A percentile compares a stretch with the other conserved stretches of the same genome.
Conservation (phyloP, 164 flowering plant genomes). For the Aristolochia fimbriata region DNA sequence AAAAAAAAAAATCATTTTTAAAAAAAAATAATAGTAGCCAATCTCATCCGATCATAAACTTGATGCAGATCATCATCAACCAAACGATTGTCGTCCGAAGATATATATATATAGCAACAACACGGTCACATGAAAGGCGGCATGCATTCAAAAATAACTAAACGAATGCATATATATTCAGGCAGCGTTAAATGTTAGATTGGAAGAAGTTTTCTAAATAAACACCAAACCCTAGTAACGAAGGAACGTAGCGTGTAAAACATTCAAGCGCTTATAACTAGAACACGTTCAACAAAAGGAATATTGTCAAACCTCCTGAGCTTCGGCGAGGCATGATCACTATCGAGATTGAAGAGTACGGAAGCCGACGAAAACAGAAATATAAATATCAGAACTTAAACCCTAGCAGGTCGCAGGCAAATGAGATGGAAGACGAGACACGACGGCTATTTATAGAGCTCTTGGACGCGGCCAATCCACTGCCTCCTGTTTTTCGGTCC, state of each 20-base stretch:
- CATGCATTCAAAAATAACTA: no score
- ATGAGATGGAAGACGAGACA: background rate
- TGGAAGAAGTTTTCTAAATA: background rate
- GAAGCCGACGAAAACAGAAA: background rate
- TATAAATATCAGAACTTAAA: background rate
- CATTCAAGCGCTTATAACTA: background rate
- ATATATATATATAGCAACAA: no score
- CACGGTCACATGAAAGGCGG: no score
- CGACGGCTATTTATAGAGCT: background rate
- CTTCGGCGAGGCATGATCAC: slow-evolving; percentile 21
- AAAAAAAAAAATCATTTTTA: no score
- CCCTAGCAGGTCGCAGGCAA: background rate
- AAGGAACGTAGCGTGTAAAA: background rate
- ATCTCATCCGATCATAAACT: no score
- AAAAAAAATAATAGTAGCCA: no score
- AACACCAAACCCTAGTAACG: background rate
- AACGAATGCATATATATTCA: no score
- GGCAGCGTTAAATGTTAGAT: no score
- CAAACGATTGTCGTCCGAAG: no score
- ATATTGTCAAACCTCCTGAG: slow-evolving; percentile 15
- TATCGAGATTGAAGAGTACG: background rate
- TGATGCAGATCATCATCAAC: no score
- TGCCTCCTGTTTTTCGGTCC: background rate
- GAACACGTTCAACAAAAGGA: background rate
- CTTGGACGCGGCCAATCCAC: background rate